phyloP scores from a whole-genome alignment of 2,329 filamentous ascomycete species.

The Aureobasidium sp. region DNA sequence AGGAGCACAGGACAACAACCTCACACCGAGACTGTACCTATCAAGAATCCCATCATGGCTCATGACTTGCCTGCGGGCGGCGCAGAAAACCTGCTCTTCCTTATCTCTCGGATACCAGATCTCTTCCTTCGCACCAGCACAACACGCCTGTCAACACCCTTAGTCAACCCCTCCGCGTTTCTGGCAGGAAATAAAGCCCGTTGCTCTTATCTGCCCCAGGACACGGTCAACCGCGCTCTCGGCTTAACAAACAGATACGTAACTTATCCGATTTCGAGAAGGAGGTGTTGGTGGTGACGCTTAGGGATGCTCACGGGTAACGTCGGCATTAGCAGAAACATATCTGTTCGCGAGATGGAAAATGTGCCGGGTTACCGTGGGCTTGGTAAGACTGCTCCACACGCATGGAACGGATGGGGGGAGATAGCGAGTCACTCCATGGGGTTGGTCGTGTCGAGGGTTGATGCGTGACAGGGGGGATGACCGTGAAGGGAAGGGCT shows the following conservation, averaged over 20 bases:
- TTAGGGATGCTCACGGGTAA: background rate
- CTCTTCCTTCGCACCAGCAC: background rate
- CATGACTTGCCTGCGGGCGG: background rate
- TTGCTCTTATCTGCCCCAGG: background rate
- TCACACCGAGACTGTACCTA: background rate
- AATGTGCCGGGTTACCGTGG: background rate
- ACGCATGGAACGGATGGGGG: background rate
- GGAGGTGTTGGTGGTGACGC: background rate
- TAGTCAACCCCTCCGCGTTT: background rate
- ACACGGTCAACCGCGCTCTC: background rate
- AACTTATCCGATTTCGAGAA: background rate
- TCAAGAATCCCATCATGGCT: background rate
- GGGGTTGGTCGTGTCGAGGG: background rate
- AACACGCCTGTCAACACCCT: background rate
- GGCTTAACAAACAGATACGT: background rate
- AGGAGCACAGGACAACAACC: background rate
- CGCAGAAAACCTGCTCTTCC: background rate
- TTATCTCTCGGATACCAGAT: background rate
- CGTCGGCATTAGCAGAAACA: background rate
- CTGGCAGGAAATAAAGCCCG: background rate
- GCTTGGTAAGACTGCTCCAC: background rate
- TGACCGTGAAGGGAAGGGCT: background rate
- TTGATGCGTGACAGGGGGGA: background rate
- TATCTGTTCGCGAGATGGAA: background rate
- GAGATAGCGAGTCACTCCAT: background rate